These are phyloP conservation scores for Singerocomus inundabilis DNA, from an alignment of 1,284 basidiomycete species.

Conservation along the genomic window DNA sequence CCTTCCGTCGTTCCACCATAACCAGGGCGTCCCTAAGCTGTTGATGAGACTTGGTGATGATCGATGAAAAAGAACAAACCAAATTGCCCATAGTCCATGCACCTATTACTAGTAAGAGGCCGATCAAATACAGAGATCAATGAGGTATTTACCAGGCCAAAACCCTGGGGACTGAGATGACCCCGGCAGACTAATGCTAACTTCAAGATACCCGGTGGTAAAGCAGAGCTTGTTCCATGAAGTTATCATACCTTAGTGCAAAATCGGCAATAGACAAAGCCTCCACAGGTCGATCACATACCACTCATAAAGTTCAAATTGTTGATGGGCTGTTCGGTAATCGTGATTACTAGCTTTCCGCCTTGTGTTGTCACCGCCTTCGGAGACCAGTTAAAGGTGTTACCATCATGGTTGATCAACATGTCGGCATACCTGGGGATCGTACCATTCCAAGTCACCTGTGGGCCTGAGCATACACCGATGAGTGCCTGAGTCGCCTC, in stretches of 20 bases:
- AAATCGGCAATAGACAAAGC: conserved; percentile 7
- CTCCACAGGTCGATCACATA: conserved; percentile 33
- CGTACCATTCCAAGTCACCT: conserved; percentile 84
- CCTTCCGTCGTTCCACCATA: conserved; percentile 61
- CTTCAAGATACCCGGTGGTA: conserved; percentile 88
- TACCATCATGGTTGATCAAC: neutral
- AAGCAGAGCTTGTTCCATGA: conserved; percentile 95
- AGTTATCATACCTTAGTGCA: conserved; percentile 61
- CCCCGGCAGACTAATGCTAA: conserved; percentile 81
- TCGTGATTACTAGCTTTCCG: conserved; percentile 78
- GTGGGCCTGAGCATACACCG: conserved; percentile 55
- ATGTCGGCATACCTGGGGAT: conserved; percentile 53
- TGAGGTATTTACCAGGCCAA: conserved; percentile 56
- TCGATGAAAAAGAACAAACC: conserved; percentile 30
- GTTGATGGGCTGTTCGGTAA: conserved; percentile 60
- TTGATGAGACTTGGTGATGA: conserved; percentile 12
- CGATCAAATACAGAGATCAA: conserved; percentile 2
- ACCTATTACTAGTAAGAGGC: conserved; percentile 36
- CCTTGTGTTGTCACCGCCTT: conserved; percentile 64
- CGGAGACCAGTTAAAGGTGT: conserved; percentile 3
- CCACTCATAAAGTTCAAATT: conserved; percentile 79
- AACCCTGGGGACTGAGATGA: conserved; percentile 64
- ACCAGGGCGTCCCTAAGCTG: conserved; percentile 68
- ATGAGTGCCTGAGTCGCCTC: conserved; percentile 1
- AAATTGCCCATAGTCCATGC: conserved; percentile 86